Conservation (phyloP, 1,284 basidiomycete species). For the Ganoderma sinense region DNA sequence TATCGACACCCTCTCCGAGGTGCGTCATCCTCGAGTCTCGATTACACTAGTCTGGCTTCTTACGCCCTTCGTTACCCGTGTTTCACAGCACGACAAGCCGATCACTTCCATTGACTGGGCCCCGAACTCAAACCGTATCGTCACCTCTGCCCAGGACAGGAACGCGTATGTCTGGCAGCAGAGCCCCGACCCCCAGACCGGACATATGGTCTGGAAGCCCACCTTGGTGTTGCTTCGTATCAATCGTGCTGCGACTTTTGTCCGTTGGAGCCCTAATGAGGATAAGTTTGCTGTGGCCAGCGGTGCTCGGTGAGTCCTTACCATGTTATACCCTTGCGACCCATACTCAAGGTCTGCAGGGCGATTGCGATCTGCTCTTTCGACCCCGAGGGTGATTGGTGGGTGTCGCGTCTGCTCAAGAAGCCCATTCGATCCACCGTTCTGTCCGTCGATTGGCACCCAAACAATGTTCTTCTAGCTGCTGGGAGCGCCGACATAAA, state of each 20-base stretch:
- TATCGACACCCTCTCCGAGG: slow-evolving; percentile 88
- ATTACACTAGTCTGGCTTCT: neutral
- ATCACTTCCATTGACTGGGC: slow-evolving; percentile 99
- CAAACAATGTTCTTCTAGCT: slow-evolving; percentile 91
- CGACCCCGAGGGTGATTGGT: slow-evolving; percentile 98
- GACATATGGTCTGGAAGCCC: slow-evolving; percentile 87
- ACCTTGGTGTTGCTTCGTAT: slow-evolving; percentile 96
- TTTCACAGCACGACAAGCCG: slow-evolving; percentile 92
- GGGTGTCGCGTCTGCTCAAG: slow-evolving; percentile 98
- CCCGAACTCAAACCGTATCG: slow-evolving; percentile 94
- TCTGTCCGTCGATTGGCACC: slow-evolving; percentile 96
- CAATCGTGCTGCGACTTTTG: slow-evolving; percentile 95
- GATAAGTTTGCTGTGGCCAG: slow-evolving; percentile 99
- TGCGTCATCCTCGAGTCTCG: slow-evolving; percentile 46
- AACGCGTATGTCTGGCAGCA: slow-evolving; percentile 99
- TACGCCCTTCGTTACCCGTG: neutral
- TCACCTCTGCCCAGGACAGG: slow-evolving; percentile 97
- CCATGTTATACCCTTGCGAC: neutral
- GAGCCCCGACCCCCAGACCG: slow-evolving; percentile 74
- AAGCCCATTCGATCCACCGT: slow-evolving; percentile 87
- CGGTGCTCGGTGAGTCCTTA: slow-evolving; percentile 81
- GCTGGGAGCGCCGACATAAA: slow-evolving; percentile 96
- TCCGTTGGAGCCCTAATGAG: slow-evolving; percentile 97
- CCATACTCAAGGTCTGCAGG: slow-evolving; percentile 46
- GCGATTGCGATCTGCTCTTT: slow-evolving; percentile 96